phyloP scores from a whole-genome alignment of 495 filamentous ascomycete genomes.

The Parmelia sp. region DNA sequence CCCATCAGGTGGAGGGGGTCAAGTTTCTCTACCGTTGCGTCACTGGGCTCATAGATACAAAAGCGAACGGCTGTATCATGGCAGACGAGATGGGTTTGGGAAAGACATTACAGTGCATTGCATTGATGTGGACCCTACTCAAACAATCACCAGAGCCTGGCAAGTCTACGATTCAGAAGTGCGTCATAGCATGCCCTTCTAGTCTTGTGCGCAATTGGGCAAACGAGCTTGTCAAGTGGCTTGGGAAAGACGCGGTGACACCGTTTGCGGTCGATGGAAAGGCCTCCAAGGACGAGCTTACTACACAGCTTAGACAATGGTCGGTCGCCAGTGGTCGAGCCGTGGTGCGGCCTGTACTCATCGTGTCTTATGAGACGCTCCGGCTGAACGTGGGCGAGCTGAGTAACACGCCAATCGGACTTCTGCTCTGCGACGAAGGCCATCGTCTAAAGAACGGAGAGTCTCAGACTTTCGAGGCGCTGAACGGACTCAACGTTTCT shows the following conservation, averaged over 20 bases:
- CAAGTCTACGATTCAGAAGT: slow-evolving; percentile 91
- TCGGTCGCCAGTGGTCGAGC: slow-evolving; percentile 79
- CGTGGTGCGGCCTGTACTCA: slow-evolving; percentile 95
- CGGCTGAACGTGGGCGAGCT: slow-evolving; percentile 86
- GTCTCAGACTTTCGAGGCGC: slow-evolving; percentile 82
- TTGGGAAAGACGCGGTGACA: slow-evolving; percentile 81
- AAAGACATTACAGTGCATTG: slow-evolving; percentile 80
- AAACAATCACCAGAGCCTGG: slow-evolving; percentile 94
- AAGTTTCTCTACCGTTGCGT: slow-evolving; percentile 95
- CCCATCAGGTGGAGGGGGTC: slow-evolving; percentile 97
- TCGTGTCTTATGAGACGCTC: slow-evolving; percentile 96
- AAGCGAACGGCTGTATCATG: slow-evolving; percentile 98
- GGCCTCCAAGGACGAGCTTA: slow-evolving; percentile 88
- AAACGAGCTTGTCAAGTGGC: slow-evolving; percentile 92
- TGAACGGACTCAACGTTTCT: slow-evolving; percentile 85
- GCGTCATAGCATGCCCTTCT: slow-evolving; percentile 96
- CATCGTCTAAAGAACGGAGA: slow-evolving; percentile 99
- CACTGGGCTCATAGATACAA: slow-evolving; percentile 87
- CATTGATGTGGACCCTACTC: slow-evolving; percentile 89
- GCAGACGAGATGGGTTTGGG: slow-evolving; percentile 98
- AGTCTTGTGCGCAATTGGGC: slow-evolving; percentile 98
- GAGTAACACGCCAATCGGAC: slow-evolving; percentile 76
- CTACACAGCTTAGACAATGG: slow-evolving; percentile 87
- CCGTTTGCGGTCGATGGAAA: slow-evolving; percentile 98
- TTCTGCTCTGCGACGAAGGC: slow-evolving; percentile 96